Evolutionary conservation across 768 basidiomycete genomes (phyloP).

Genomic region (Boletus vinaceobasis): DNA sequence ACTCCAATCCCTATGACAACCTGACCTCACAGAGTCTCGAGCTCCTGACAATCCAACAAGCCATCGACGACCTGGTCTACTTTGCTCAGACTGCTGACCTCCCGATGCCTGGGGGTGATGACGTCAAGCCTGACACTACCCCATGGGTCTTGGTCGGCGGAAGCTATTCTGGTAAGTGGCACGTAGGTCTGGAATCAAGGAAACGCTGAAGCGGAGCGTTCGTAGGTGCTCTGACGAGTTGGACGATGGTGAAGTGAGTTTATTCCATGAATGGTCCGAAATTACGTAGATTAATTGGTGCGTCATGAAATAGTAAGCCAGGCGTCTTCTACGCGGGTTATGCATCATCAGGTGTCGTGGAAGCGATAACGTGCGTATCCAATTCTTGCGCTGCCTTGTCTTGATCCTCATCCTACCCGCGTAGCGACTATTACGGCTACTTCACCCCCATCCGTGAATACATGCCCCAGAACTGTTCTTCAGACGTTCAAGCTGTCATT

Average conservation of each 20-base stretch:
- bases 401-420: background rate
- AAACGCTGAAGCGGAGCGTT: background rate
- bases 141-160: conserved; percentile 44
- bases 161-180: conserved; percentile 35
- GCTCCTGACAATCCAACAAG: conserved; percentile 68
- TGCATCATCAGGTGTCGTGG: conserved; percentile 45
- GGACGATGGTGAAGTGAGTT: conserved; percentile 65
- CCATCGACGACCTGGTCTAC: conserved; percentile 68
- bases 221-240: conserved; percentile 48
- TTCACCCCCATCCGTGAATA: conserved; percentile 66
- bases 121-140: conserved; percentile 50
- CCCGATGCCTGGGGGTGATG: conserved; percentile 63
- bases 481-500: conserved; percentile 65
- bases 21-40: conserved; percentile 55
- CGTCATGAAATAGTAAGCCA: conserved; percentile 32
- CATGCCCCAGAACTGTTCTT: conserved; percentile 73
- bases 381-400: background rate
- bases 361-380: conserved; percentile 38
- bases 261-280: background rate
- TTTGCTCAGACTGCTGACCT: conserved; percentile 64
- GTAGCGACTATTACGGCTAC: conserved; percentile 40
- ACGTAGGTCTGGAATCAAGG: background rate
- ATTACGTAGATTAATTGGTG: background rate
- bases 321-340: conserved; percentile 41
- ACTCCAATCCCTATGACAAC: conserved; percentile 67